Evolutionary conservation across 306 rosid species (phyloP), one percentile per base, ranked within the genome.

Genomic region (Trifolium fragiferum): DNA sequence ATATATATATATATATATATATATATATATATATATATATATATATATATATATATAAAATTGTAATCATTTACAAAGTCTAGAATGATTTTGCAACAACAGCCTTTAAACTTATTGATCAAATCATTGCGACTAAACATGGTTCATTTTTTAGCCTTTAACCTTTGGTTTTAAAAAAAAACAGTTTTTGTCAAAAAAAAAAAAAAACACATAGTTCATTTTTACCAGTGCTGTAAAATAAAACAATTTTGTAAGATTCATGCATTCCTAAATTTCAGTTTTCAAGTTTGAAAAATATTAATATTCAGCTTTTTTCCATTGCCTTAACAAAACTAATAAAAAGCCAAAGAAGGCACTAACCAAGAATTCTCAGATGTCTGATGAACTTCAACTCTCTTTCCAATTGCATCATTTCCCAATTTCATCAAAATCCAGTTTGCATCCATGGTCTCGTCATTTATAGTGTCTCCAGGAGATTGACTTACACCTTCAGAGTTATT

Each of bases 311-410:
- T 16, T 11, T 4, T 21, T 49, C 13, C 57, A 9, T 5, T 38
- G 53, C 64, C 51, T 35, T 0, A 8, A 70, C 61, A 54, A 33
- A 71, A 40, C 14, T 4, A 69, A 15, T 37, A 74, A 62, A 69
- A 66, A 50, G 30, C 11, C 33, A 77, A 10, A 50, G 46, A 44
- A 75, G 70, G 75, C 35, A 86, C 90, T 82, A 63, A 95, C 99
- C 99, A 95, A 53, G 96, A 90, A 68, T 87, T 87, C 78, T 92
- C 98, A 0, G 96, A 83, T 78, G 86, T 71, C 62, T 92, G 96
- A 75, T 92, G 96, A 84, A 92, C 93, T 90, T 95, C 98, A 81
- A 95, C 98, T 78, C 95, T 89, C 89, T 95, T 95, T 81, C 99
- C 99, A 44, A 92, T 70, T 61, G 99, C 98, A 78, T 95, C 99